Evolutionary conservation across 805 yeast genomes (phyloP).

Genomic region (Vanderwaltozyma verrucispora): DNA sequence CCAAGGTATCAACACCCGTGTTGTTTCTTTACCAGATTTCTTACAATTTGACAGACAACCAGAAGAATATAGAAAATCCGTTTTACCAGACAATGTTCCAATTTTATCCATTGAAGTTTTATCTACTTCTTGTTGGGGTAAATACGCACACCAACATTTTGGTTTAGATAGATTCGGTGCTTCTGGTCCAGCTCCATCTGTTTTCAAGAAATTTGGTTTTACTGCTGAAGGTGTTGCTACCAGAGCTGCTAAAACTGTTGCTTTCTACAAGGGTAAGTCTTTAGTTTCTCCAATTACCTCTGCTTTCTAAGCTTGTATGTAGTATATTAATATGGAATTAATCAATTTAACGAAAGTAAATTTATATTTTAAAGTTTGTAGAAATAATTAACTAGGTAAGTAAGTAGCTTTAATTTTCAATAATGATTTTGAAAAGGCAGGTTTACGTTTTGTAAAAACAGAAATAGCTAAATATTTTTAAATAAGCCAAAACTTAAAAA

Average conservation of each 20-base stretch:
- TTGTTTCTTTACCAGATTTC: constrained; percentile 91
- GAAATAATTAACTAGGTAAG: too few relatives aligned
- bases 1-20: constrained; percentile 51
- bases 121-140: constrained; percentile 85
- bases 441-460: too few relatives aligned
- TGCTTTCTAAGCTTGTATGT: background rate
- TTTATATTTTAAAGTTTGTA: too few relatives aligned
- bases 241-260: constrained; percentile 70
- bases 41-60: constrained; percentile 78
- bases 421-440: too few relatives aligned
- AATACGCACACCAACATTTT: constrained; percentile 91
- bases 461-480: too few relatives aligned
- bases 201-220: constrained; percentile 79
- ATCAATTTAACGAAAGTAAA: background rate
- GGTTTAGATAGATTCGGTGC: constrained; percentile 96
- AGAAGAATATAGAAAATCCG: constrained; percentile 66
- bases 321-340: too few relatives aligned
- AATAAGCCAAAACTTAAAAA: too few relatives aligned
- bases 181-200: constrained; percentile 78
- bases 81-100: constrained; percentile 92
- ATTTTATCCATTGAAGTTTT: constrained; percentile 88
- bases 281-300: constrained; percentile 55
- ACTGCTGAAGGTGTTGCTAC: constrained; percentile 86
- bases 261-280: constrained; percentile 69
- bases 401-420: too few relatives aligned